These are phyloP conservation scores for Lolium rigidum DNA, from an alignment of 176 grass and related monocot genomes.

Conservation along the genomic window DNA sequence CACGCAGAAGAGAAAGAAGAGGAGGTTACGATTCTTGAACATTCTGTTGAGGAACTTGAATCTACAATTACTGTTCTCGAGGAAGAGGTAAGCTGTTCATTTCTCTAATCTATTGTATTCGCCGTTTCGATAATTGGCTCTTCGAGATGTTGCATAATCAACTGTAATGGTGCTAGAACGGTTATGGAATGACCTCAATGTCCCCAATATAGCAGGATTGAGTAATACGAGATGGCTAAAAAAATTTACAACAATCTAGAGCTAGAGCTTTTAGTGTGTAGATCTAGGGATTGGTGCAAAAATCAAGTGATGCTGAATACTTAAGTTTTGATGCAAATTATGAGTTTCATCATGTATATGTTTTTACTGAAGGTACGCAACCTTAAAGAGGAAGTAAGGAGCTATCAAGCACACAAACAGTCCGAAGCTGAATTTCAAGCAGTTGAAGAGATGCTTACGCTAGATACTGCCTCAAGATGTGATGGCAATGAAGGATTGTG, in stretches of 20 bases:
- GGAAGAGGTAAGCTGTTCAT: conserved; percentile 60
- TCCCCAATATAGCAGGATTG: neutral
- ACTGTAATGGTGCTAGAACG: neutral
- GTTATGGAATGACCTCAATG: conserved; percentile 8
- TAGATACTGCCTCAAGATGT: conserved; percentile 55
- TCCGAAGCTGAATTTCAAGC: conserved; percentile 54
- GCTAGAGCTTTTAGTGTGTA: conserved; percentile 16
- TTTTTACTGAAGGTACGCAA: conserved; percentile 58
- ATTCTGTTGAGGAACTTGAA: conserved; percentile 84
- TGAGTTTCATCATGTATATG: conserved; percentile 6
- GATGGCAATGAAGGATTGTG: conserved; percentile 39
- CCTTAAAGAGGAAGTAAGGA: conserved; percentile 87
- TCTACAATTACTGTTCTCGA: conserved; percentile 81
- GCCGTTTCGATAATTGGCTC: neutral
- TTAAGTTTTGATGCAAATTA: conserved; percentile 16
- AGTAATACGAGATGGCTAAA: neutral
- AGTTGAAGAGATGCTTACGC: conserved; percentile 42
- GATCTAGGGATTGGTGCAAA: conserved; percentile 19
- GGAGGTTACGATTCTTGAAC: conserved; percentile 88
- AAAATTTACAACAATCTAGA: neutral
- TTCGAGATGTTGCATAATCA: neutral
- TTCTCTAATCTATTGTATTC: conserved; percentile 1
- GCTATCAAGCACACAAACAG: conserved; percentile 61
- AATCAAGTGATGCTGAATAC: neutral
- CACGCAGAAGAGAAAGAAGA: conserved; percentile 85